Base-by-base conservation (phyloP, 2,329 filamentous ascomycete genomes). In the Fusarium sp. region DNA sequence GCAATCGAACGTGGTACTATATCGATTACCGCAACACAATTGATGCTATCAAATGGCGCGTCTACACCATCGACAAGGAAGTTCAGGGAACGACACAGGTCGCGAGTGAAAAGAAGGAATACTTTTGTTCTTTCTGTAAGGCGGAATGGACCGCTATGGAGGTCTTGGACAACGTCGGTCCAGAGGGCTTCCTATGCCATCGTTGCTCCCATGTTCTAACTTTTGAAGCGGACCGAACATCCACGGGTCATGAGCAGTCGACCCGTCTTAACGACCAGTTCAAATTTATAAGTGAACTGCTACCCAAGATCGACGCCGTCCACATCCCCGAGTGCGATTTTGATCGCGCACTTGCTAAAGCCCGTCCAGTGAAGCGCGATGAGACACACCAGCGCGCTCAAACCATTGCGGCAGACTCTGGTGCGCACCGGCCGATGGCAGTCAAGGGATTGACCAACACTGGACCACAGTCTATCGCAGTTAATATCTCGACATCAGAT, bases 21-120 rank as follows among this genome's bases (percentile, higher is more conserved):
- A 95, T 99, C 78, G 94, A 98, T 78, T 97, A 97, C 76, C 93
- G 96, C 62, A 92, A 93, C 60, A 94, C 95, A 36, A 94, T 99
- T 76, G 96, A 99, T 81, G 94, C 93, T 49, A 97, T 97, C 81
- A 99, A 99, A 80, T 99, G 92, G 87, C 91, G 93, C 67, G 90
- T 97, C 52, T 94, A 95, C 77, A 91, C 91, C 58, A 89, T 98
- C 72, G 94, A 94, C 71, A 94, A 95, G 78, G 90, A 92, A 56
- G 94, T 98, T 62, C 94, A 98, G 80, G 90, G 91, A 17, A 91
- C 93, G 60, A 92, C 93, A 17, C 90, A 93, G 19, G 91, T 93
- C 1, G 91, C 91, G 11, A 88, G 88, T 57, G 95, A 98, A 80
- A 92, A 94, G 78, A 98, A 98, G 79, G 96, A 98, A 77, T 97